Base-by-base conservation (phyloP, 208 protist genomes). In the Acanthamoeba culbertsoni region DNA sequence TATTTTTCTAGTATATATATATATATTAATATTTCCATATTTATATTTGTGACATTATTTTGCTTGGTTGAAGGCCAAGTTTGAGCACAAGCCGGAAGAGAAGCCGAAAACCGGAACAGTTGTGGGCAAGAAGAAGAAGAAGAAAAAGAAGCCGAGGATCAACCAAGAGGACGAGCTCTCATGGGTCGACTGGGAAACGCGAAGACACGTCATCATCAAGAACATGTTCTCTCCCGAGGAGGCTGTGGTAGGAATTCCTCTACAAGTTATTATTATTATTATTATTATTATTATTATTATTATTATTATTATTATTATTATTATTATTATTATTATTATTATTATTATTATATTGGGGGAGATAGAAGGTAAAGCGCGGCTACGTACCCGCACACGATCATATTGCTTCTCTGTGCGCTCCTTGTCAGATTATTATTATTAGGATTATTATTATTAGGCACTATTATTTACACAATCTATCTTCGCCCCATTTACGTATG, bases 121-220 rank as follows among this genome's bases (percentile, higher is more conserved):
- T 12, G 40, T 53, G 37, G 35, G 51, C 14, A 71, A 57, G 40
- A 91, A 93, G 48, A 79, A 92, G 7, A 75, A 93, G 43, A 46
- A 91, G 31, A 93, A 93, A 63, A 93, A 93, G 45, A 57, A 82
- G 63, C 10, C 20, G 10, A 92, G 63, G 28, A 93, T 82, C 51
- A 51, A 65, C 40, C 89, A 84, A 48, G 89, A 75, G 46, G 57
- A 82, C 12, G 89, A 75, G 35, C 63, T 84, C 35, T 48, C 40
- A 8, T 75, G 57, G 65, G 89, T 65, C 28, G 89, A 93, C 6
- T 75, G 89, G 63, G 63, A 82, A 35, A 82, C 63, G 1, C 57
- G 57, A 35, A 14, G 65, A 12, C 57, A 84, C 28, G 89, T 93
- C 48, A 93, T 93, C 65, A 75, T 93, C 46, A 93, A 93, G 46